Evolutionary conservation across 306 rosid genomes (phyloP), one percentile per base, ranked within the genome.

Genomic region (Prosopis cineraria): DNA sequence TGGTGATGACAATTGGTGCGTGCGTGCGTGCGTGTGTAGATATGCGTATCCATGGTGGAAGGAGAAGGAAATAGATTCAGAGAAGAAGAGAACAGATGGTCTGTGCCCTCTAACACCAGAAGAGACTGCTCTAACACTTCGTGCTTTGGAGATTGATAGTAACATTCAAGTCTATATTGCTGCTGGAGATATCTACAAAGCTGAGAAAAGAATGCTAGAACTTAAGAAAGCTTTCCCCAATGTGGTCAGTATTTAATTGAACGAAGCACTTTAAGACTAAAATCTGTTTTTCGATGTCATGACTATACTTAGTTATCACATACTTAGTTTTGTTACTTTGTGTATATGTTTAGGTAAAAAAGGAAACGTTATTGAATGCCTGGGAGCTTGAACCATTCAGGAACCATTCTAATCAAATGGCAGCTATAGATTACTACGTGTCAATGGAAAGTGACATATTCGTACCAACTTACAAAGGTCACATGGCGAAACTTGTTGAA

Each of bases 401-500:
- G 36, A 87, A 93, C 80, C 91, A 86, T 78, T 87, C 96, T 27
- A 87, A 89, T 19, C 93, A 86, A 68, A 93, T 87, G 97, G 96
- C 96, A 33, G 93, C 91, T 47, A 65, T 89, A 89, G 96, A 90
- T 79, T 93, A 92, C 72, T 83, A 87, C 16, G 91, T 92, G 44
- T 90, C 97, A 7, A 64, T 92, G 48, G 95, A 88, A 70, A 90
- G 95, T 76, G 97, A 90, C 44, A 87, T 88, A 14, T 90, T 90
- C 37, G 76, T 92, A 63, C 96, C 93, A 9, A 81, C 97, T 2
- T 90, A 87, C 29, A 83, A 78, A 20, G 96, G 96, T 30, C 80
- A 93, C 88, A 93, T 90, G 96, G 97, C 97, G 10, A 89, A 87
- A 86, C 87, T 90, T 12, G 93, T 90, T 34, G 92, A 87, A 79